These are phyloP conservation scores for Lenzites betulinus DNA, from an alignment of 768 basidiomycete genomes.

Conservation along the genomic window DNA sequence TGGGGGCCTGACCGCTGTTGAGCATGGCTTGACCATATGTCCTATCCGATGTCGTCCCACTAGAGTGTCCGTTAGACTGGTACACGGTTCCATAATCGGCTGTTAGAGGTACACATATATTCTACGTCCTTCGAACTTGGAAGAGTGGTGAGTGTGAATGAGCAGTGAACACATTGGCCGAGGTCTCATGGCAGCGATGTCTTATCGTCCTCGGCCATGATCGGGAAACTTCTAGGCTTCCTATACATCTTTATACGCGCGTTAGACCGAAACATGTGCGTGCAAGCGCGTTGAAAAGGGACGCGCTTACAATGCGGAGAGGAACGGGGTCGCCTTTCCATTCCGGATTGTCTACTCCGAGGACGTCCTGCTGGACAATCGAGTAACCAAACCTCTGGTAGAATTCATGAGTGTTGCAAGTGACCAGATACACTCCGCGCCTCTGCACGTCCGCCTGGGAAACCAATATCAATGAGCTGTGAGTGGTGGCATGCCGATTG, in stretches of 20 bases:
- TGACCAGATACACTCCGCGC: background rate
- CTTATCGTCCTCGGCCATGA: background rate
- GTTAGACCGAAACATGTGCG: background rate
- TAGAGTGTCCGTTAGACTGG: too few relatives aligned
- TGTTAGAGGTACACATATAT: too few relatives aligned
- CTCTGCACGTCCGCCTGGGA: conserved; percentile 3
- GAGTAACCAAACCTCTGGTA: conserved; percentile 12
- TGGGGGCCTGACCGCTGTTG: too few relatives aligned
- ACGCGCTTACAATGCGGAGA: background rate
- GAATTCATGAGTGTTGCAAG: background rate
- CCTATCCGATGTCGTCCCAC: too few relatives aligned
- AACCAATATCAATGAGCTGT: background rate
- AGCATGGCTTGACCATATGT: too few relatives aligned
- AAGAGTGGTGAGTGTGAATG: too few relatives aligned
- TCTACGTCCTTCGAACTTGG: too few relatives aligned
- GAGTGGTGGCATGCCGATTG: background rate
- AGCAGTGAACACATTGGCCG: too few relatives aligned
- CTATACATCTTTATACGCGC: background rate
- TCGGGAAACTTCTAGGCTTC: background rate
- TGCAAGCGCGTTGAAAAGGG: background rate
- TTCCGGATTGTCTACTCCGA: conserved; percentile 3
- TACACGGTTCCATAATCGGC: too few relatives aligned
- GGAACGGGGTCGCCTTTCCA: conserved; percentile 1
- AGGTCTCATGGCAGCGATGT: background rate
- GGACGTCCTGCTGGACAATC: background rate